Base-by-base conservation (phyloP, 768 basidiomycete species). In the Obba rivulosa region DNA sequence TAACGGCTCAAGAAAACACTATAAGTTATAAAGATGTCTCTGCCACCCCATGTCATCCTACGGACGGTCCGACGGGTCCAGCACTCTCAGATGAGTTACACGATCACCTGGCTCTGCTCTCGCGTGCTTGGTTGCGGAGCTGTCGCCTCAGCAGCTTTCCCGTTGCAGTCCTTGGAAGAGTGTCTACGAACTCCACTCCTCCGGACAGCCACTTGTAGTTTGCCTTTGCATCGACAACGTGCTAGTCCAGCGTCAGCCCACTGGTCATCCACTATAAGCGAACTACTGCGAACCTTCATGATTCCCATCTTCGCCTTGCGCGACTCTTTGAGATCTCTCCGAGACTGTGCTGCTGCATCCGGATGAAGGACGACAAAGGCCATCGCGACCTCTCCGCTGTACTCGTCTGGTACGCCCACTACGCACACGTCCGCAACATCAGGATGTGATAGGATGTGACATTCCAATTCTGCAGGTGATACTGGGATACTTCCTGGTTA, bases 311-410 rank as follows among this genome's bases (percentile, higher is more conserved):
- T 78, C 8, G 78, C 60, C 43, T 63, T 55, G 4, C 67, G 61
- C 1, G 57, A 65, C n/a, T 66, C 74, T 9, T 46, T 52, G 3
- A 65, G 53, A 25, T 68, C 58, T 18, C 43, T 42, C 21, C 67
- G 63, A 11, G 62, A 51, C 37, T 71, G 66, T 17, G 60, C 58
- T 4, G 69, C 68, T 1, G 70, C 64, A n/a, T 68, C 66, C 1
- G 62, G 48, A 41, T 63, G 63, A 16, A 79, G 70, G 2, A 81
- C 81, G 9, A 88, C 66, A 57, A 76, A 88, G 4, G 87, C 86
- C 43, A 85, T 57, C 0, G 87, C 85, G 9, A 86, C 54, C 59
- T 89, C 87, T 16, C 87, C 86, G 49, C 76, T 84, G 57, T 83
- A 87, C 17, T 87, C 83, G 57, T 89, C 83, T 0, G 73, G 72